Conservation (phyloP, 768 basidiomycete species). For the Macrocybe gigantea region DNA sequence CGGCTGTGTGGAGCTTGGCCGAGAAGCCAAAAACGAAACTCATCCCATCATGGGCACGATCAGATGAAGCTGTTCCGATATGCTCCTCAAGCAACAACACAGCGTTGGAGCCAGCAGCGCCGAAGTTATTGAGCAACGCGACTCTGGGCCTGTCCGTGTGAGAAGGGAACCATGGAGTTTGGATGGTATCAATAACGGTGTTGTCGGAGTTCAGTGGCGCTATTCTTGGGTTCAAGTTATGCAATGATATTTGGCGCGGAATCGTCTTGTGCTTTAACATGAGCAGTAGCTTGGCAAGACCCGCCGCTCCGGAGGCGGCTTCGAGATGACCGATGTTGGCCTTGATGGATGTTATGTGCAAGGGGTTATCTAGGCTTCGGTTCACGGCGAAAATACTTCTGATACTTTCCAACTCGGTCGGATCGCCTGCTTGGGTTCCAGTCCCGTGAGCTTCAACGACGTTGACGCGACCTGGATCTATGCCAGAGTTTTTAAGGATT, state of each 20-base stretch:
- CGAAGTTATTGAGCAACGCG: slow-evolving; percentile 70
- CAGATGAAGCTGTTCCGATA: neutral
- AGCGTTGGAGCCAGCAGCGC: slow-evolving; percentile 68
- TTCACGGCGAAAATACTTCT: slow-evolving; percentile 43
- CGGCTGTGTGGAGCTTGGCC: slow-evolving; percentile 43
- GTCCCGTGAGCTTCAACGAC: slow-evolving; percentile 75
- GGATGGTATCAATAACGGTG: slow-evolving; percentile 38
- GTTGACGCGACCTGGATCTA: slow-evolving; percentile 42
- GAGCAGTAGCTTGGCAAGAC: slow-evolving; percentile 64
- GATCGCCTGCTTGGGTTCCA: slow-evolving; percentile 68
- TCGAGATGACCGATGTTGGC: slow-evolving; percentile 74
- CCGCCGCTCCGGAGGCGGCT: slow-evolving; percentile 68
- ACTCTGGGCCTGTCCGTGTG: slow-evolving; percentile 31
- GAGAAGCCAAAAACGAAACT: slow-evolving; percentile 55
- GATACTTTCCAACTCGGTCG: slow-evolving; percentile 58
- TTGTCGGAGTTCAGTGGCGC: slow-evolving; percentile 39
- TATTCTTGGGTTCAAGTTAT: slow-evolving; percentile 53
- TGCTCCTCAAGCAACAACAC: slow-evolving; percentile 57
- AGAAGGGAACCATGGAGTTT: slow-evolving; percentile 36
- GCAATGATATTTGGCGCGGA: slow-evolving; percentile 55
- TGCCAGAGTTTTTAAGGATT: slow-evolving; percentile 37
- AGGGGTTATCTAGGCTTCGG: slow-evolving; percentile 38
- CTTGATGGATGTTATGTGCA: slow-evolving; percentile 66
- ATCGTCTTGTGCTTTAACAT: slow-evolving; percentile 57
- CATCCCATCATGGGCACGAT: neutral